phyloP scores from a whole-genome alignment of 1,139 yeast genomes.

The Blastobotrys petasosporus region DNA sequence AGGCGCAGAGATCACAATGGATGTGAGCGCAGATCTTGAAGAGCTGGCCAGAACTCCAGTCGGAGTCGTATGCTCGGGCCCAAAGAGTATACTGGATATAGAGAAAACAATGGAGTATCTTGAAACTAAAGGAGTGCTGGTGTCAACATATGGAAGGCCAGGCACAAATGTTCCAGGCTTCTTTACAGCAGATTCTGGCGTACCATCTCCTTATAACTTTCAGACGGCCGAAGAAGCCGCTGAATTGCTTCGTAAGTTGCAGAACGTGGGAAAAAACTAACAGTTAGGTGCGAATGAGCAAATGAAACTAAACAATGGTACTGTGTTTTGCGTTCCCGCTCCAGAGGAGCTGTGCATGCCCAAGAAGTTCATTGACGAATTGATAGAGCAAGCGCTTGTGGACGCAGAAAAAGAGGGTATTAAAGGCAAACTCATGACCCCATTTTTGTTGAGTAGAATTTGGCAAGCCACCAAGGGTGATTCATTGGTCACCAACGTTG shows the following conservation, averaged over 20 bases:
- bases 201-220: slow-evolving; percentile 62
- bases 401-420: slow-evolving; percentile 54
- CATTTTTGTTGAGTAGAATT: slow-evolving; percentile 62
- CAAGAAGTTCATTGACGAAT: slow-evolving; percentile 44
- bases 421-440: slow-evolving; percentile 71
- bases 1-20: slow-evolving; percentile 69
- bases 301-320: slow-evolving; percentile 59
- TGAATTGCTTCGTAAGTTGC: slow-evolving; percentile 42
- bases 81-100: slow-evolving; percentile 79
- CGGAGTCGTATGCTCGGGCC: slow-evolving; percentile 87
- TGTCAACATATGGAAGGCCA: slow-evolving; percentile 41
- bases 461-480: slow-evolving; percentile 62
- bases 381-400: slow-evolving; percentile 53
- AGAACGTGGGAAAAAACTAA: slow-evolving; percentile 5
- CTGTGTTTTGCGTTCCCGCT: slow-evolving; percentile 77
- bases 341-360: slow-evolving; percentile 59
- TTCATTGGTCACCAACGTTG: slow-evolving; percentile 65
- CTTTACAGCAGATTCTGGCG: slow-evolving; percentile 71
- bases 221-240: slow-evolving; percentile 55
- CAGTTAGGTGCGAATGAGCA: slow-evolving; percentile 39
- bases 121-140: slow-evolving; percentile 77
- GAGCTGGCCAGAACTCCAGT: slow-evolving; percentile 80
- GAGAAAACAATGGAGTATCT: slow-evolving; percentile 76
- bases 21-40: slow-evolving; percentile 80
- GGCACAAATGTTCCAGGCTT: slow-evolving; percentile 77